These are phyloP conservation scores for Nematocida parisii DNA, from an alignment of 371 early-diverging fungal genomes.

Conservation along the genomic window DNA sequence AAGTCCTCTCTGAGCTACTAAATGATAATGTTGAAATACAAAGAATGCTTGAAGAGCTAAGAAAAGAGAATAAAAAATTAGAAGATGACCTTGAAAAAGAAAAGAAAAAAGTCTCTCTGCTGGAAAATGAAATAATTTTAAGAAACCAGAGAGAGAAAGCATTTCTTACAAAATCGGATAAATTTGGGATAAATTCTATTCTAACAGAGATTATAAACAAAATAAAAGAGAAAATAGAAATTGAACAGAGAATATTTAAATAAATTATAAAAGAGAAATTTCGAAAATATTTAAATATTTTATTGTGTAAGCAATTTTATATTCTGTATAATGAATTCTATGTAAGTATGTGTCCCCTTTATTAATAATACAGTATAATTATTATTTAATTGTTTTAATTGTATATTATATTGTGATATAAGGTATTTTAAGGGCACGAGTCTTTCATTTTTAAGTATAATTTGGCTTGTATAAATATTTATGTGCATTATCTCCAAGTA, in stretches of 20 bases:
- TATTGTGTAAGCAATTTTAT: background rate
- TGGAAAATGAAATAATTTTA: conserved; percentile 13
- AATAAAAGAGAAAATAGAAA: conserved; percentile 49
- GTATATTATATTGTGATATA: conserved; percentile 27
- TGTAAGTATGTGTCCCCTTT: conserved; percentile 16
- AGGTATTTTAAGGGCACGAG: background rate
- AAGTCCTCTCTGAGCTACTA: conserved; percentile 8
- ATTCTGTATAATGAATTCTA: conserved; percentile 15
- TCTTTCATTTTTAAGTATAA: background rate
- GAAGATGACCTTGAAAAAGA: conserved; percentile 18
- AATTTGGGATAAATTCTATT: conserved; percentile 9
- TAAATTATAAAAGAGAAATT: background rate
- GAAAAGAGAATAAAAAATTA: conserved; percentile 37
- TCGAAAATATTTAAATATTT: background rate
- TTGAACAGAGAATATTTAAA: conserved; percentile 25
- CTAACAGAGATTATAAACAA: conserved; percentile 42
- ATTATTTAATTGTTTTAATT: background rate
- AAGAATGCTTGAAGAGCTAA: conserved; percentile 39
- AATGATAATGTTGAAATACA: conserved; percentile 51
- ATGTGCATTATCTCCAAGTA: background rate
- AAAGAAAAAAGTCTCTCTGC: background rate
- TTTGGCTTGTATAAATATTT: conserved; percentile 4
- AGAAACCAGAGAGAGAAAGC: background rate
- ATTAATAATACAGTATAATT: background rate
- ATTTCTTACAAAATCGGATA: background rate